Evolutionary conservation across 179 eudicot species (phyloP).

Genomic region (Beta macrorhiza): DNA sequence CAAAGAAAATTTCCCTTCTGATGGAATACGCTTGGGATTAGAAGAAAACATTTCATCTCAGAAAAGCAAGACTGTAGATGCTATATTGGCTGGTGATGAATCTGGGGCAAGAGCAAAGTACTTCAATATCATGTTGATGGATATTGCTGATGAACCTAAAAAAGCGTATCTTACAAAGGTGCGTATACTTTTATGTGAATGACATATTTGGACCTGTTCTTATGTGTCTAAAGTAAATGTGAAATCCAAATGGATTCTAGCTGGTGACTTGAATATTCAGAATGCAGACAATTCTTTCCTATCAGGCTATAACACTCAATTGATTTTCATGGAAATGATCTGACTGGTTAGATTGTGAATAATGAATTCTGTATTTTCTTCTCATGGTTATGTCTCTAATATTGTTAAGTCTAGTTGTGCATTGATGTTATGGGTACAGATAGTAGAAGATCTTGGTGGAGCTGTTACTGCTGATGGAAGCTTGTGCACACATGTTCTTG

Average conservation of each 20-base stretch:
- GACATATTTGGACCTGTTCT: not conserved
- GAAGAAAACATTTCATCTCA: conserved; percentile 21
- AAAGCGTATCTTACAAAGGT: conserved; percentile 71
- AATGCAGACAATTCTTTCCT: not conserved
- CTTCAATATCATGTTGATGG: conserved; percentile 70
- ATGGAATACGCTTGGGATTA: conserved; percentile 29
- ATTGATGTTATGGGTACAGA: conserved; percentile 40
- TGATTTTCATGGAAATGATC: not conserved
- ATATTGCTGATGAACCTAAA: conserved; percentile 75
- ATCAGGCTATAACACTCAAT: not conserved
- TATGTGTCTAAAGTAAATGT: not conserved
- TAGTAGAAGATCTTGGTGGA: conserved; percentile 76
- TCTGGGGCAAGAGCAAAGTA: conserved; percentile 26
- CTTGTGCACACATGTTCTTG: conserved; percentile 65
- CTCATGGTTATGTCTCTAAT: not conserved
- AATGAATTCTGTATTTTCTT: not conserved
- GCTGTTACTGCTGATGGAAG: conserved; percentile 65
- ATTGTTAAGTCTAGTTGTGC: conserved; percentile 15
- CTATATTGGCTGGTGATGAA: conserved; percentile 28
- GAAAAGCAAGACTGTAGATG: conserved; percentile 30
- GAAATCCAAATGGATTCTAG: not conserved
- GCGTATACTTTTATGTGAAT: conserved; percentile 15
- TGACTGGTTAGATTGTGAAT: not conserved
- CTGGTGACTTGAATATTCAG: not conserved
- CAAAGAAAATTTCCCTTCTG: conserved; percentile 23